Conservation (phyloP, 2,329 filamentous ascomycete species). For the Fusarium concolor region DNA sequence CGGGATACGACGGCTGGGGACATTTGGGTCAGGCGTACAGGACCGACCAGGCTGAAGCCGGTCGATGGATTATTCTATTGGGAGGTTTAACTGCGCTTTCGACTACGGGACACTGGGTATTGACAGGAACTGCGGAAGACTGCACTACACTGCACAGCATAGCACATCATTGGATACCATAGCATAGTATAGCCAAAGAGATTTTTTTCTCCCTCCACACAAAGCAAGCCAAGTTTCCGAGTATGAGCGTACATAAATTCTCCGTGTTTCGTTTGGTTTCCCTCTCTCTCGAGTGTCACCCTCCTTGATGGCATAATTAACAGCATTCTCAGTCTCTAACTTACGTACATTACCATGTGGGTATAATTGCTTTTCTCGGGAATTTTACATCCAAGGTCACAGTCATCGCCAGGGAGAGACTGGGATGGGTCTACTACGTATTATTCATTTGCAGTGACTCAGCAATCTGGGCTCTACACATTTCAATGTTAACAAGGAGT, state of each 20-base stretch:
- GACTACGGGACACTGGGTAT: constrained; percentile 37
- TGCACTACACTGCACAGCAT: constrained; percentile 46
- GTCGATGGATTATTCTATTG: constrained; percentile 40
- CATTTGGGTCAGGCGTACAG: constrained; percentile 44
- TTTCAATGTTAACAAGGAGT: constrained; percentile 2
- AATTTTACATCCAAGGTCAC: constrained; percentile 27
- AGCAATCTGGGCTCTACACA: constrained; percentile 16
- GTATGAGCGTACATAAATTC: constrained; percentile 13
- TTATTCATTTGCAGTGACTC: constrained; percentile 16
- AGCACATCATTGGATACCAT: constrained; percentile 46
- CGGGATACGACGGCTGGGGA: constrained; percentile 47
- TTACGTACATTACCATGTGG: neutral
- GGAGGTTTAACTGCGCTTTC: constrained; percentile 42
- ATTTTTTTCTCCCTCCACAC: constrained; percentile 40
- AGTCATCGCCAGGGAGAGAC: constrained; percentile 21
- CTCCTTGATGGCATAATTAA: constrained; percentile 5
- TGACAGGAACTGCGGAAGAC: constrained; percentile 46
- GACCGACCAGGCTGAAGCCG: constrained; percentile 43
- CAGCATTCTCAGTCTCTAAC: constrained; percentile 4
- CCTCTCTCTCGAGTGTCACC: constrained; percentile 10
- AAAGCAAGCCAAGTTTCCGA: constrained; percentile 33
- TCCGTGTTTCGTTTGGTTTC: constrained; percentile 8
- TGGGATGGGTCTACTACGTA: constrained; percentile 6
- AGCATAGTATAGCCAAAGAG: constrained; percentile 47
- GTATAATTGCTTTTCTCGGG: constrained; percentile 38